Base-by-base conservation (phyloP, 768 basidiomycete genomes). In the Termitomyces sp. region DNA sequence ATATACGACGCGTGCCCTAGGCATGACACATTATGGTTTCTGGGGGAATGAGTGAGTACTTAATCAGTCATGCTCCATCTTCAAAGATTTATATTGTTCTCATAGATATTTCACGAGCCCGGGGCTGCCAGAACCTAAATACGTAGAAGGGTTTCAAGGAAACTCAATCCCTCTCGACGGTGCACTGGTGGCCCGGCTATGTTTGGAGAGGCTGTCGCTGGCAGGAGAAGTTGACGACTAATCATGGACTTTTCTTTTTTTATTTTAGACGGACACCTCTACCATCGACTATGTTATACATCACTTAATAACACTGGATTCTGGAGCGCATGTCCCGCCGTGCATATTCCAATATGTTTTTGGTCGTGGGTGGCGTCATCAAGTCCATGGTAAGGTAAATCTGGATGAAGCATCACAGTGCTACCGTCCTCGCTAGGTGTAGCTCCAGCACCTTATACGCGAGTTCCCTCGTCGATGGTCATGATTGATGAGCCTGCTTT, bases 61-160 rank as follows among this genome's bases (percentile, higher is more conserved):
- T 54, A 7, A 43, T 27, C 25, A 23, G 45, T 46, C 6, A n/a
- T n/a, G n/a, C 33, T 15, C 7, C 10, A 32, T 22, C 7, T 27
- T n/a, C 31, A 5, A 20, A 13, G 22, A 10, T 22, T 61, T n/a
- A 31, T 22, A 33, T 47, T 35, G 48, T 50, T 48, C 22, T 7
- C 22, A 20, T 43, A 91, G 90, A 46, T 78, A 76, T 36, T 94
- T 95, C 65, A 87, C 90, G 2, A 77, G 83, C 40, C 91, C 92
- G 1, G 80, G 82, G 12, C 65, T 85, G 5, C 94, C 93, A 1
- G 73, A 72, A 3, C 79, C 85, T 0, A 73, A 76, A 18, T 93
- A 95, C 61, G 91, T 92, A 0, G 82, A 88, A 38, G 94, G 91
- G n/a, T 97, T 97, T 73, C 89, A 86, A 63, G 80, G 94, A 13